These are phyloP conservation scores for Dryadomyces sulphureus DNA, from an alignment of 2,329 filamentous ascomycete species.

Conservation along the genomic window DNA sequence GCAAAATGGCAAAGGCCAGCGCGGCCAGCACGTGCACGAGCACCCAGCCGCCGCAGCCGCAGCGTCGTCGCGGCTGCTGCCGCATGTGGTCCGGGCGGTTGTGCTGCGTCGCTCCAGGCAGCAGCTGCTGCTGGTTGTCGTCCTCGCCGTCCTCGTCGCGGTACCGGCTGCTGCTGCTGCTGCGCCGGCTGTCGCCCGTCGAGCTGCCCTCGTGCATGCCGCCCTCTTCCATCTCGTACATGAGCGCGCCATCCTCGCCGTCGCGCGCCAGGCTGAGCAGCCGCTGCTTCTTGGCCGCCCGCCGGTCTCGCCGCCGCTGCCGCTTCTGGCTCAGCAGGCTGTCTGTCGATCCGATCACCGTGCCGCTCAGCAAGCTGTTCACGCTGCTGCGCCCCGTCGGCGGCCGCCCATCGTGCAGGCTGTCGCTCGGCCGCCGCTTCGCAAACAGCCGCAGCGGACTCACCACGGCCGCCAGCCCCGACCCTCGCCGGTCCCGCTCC, in stretches of 20 bases:
- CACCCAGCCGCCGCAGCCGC: constrained; percentile 26
- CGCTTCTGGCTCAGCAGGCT: constrained; percentile 22
- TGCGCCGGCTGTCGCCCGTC: constrained; percentile 25
- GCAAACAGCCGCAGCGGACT: constrained; percentile 29
- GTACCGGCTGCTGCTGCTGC: constrained; percentile 33
- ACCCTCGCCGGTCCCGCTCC: constrained; percentile 34
- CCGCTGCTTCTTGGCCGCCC: constrained; percentile 37
- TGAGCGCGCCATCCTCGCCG: constrained; percentile 59
- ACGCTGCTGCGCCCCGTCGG: not conserved
- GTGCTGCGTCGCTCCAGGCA: not conserved
- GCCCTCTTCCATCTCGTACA: constrained; percentile 87
- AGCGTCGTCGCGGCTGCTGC: constrained; percentile 20
- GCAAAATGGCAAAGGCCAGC: constrained; percentile 39
- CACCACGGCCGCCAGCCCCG: constrained; percentile 29
- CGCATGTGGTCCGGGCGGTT: too few species aligned
- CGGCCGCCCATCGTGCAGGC: constrained; percentile 1
- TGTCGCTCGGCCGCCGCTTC: constrained; percentile 23
- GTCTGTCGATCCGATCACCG: constrained; percentile 2
- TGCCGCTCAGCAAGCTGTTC: not conserved
- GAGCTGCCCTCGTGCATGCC: constrained; percentile 51
- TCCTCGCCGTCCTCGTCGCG: constrained; percentile 44
- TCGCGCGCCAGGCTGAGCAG: constrained; percentile 37
- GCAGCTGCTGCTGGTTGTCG: constrained; percentile 22
- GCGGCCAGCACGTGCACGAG: constrained; percentile 37
- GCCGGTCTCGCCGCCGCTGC: constrained; percentile 30